Evolutionary conservation across 2,329 filamentous ascomycete genomes (phyloP), one percentile per base, ranked within the genome.

Genomic region (Diaporthe sp.): DNA sequence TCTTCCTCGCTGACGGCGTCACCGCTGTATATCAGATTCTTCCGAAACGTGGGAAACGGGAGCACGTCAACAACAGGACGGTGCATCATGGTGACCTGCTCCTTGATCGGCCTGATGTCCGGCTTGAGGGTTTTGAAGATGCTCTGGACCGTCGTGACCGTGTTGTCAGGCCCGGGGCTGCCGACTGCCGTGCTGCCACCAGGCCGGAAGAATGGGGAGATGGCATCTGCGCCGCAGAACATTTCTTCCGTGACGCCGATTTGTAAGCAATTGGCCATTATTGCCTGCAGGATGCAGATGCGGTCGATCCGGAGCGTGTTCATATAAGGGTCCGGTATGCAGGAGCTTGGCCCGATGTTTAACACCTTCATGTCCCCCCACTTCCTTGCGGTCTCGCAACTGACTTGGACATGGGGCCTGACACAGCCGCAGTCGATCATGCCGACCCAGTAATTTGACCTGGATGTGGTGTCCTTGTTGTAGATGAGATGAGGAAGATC

Each of bases 151-250:
- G 77, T 74, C 28, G 17, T 55, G 25, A 80, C 74, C 15, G 74
- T 50, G 35, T 5, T 25, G 12, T 74, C 72, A 6, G 75, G 55
- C 13, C 77, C 73, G 4, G 30, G n/a, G 6, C 71, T 50, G 15
- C 69, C 55, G 28, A 76, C 68, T 1, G 35, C 61, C 1, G 55
- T 54, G 3, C 50, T 42, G 38, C 28, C 69, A 4, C 55, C 28
- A 3, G 75, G 28, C 5, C 78, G 78, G 64, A 78, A 81, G 73
- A 82, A 82, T 1, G 79, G 79, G 2, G 80, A 82, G 13, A 75
- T 45, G n/a, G 77, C 74, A 38, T 79, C 76, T 1, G 79, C 77
- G 4, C 57, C 76, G 69, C 80, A 82, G 25, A 82, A 72, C 35
- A 75, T 72, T 1, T 79, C 77, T 45, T 78, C 75, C 4, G 75